Evolutionary conservation across 75 land plant species (phyloP).

Genomic region (Azolla pinnata): DNA sequence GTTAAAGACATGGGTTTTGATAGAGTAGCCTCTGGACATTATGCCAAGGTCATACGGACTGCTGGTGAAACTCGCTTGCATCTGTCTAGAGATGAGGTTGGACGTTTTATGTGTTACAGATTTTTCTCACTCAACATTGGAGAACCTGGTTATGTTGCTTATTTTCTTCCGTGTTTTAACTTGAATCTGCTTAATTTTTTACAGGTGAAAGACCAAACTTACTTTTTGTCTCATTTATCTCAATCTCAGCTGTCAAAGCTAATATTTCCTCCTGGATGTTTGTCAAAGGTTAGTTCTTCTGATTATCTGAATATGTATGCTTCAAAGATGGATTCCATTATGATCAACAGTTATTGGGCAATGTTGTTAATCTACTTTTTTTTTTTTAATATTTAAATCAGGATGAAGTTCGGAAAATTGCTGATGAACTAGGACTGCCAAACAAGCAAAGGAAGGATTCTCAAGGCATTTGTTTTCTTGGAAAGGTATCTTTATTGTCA

Average conservation of each 20-base stretch:
- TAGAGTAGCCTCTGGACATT: constrained; percentile 95
- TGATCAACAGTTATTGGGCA: too few species aligned
- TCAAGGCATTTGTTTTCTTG: constrained; percentile 98
- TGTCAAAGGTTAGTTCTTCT: constrained; percentile 59
- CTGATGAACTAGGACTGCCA: constrained; percentile 52
- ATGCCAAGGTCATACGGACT: constrained; percentile 63
- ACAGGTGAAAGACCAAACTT: constrained; percentile 98
- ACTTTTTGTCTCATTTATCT: constrained; percentile 87
- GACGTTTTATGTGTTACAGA: background rate
- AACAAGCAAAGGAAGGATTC: constrained; percentile 95
- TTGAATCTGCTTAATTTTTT: constrained; percentile 3
- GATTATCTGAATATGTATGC: too few species aligned
- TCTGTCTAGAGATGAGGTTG: constrained; percentile 74
- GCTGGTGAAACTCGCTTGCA: constrained; percentile 32
- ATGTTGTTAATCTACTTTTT: background rate
- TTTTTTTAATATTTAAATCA: constrained; percentile 9
- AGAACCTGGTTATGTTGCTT: too few species aligned
- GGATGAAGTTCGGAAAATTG: constrained; percentile 84
- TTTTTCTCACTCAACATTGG: too few species aligned
- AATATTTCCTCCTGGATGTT: constrained; percentile 85
- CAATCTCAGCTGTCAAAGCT: constrained; percentile 64
- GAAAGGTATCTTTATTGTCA: constrained; percentile 52
- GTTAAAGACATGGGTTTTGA: constrained; percentile 62
- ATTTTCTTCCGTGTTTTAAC: background rate
- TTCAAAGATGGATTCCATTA: too few species aligned